A percentile compares a stretch with the other conserved stretches of the same genome.
Conservation (phyloP, 148 eudicot species). For the Heliamphora exappendiculata region DNA sequence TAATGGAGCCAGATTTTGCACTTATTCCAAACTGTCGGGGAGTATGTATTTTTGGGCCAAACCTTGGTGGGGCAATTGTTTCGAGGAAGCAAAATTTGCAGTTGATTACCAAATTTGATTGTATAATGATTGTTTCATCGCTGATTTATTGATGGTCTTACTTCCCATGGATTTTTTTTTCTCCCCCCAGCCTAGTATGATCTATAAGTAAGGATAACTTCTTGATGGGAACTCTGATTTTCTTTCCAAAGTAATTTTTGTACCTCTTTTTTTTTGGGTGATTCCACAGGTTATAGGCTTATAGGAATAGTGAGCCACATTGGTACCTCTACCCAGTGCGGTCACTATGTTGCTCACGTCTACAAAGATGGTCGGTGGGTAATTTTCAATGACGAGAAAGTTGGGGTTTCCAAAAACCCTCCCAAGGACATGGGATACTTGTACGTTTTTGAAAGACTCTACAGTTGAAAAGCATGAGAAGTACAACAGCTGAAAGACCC, state of each 20-base stretch:
- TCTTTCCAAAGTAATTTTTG: not conserved
- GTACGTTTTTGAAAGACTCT: slow-evolving; percentile 69
- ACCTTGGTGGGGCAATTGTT: no score
- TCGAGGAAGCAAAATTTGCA: no score
- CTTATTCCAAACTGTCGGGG: no score
- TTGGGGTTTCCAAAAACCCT: slow-evolving; percentile 77
- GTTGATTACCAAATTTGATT: not conserved
- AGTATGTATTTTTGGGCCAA: no score
- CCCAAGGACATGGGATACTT: slow-evolving; percentile 97
- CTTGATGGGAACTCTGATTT: not conserved
- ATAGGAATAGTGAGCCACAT: slow-evolving; percentile 89
- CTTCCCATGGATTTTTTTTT: not conserved
- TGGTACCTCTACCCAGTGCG: slow-evolving; percentile 94
- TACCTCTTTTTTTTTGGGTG: not conserved
- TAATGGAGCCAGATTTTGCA: no score
- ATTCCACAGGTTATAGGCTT: slow-evolving; percentile 62
- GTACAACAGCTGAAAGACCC: not conserved
- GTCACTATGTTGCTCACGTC: slow-evolving; percentile 95
- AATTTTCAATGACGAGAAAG: slow-evolving; percentile 83
- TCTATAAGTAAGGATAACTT: no score
- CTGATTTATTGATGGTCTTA: not conserved
- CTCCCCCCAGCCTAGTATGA: no score
- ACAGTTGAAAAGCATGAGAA: slow-evolving; percentile 21
- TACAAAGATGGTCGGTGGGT: slow-evolving; percentile 88
- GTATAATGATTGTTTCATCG: not conserved